Evolutionary conservation across 371 early-diverging fungal species (phyloP), one percentile per base, ranked within the genome.

Genomic region (Nematocida sp.): DNA sequence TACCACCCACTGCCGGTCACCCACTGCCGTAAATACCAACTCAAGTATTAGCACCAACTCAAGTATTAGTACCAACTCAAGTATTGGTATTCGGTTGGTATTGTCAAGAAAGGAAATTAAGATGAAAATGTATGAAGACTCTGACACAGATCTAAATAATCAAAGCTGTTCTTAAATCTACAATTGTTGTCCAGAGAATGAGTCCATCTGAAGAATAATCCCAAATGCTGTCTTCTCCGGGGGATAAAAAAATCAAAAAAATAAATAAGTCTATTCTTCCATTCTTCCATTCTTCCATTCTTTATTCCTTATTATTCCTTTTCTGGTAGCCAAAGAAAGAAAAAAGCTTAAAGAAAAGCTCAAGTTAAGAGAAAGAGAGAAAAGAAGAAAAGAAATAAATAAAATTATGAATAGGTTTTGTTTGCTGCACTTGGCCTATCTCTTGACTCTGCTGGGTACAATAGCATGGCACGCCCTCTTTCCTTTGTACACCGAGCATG

Each of bases 91-190:
- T n/a, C n/a, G n/a, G n/a, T n/a, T n/a, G n/a, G n/a, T n/a, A n/a
- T n/a, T n/a, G n/a, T n/a, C n/a, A n/a, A n/a, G n/a, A n/a, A n/a
- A 38, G 34, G 41, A 11, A 27, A 37, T 38, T 56, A 38, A 56
- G 13, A 34, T 17, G n/a, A 60, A 70, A 70, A 46, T 70, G 74
- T 70, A 32, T 53, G 62, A 15, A 58, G 49, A 48, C 27, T 70
- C 74, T 70, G 74, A 70, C 74, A 60, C 74, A 60, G 40, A 11
- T 19, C 25, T n/a, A 32, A 70, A 70, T 70, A 0, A 70, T 70
- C 51, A 27, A 15, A 11, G 13, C 62, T 60, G 74, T 56, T 70
- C 74, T 70, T 70, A 56, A 19, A 25, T 62, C 13, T 41, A 43
- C 74, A 67, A 19, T 36, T 55, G 17, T 2, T 70, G 62, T 70